Evolutionary conservation across 1,284 basidiomycete species (phyloP).

Genomic region (Apiotrichum montevideense): DNA sequence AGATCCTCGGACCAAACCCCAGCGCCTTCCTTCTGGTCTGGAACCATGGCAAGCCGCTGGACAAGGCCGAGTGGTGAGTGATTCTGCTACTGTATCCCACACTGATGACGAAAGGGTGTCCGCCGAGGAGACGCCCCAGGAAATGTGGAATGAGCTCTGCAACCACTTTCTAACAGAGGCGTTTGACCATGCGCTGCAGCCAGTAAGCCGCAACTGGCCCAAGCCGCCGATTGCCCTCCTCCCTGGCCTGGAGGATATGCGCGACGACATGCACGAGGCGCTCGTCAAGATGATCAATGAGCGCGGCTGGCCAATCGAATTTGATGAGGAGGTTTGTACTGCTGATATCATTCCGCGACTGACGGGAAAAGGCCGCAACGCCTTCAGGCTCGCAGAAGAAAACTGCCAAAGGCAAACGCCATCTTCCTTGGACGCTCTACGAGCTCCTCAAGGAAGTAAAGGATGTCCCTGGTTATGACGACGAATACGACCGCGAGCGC

Average conservation of each 20-base stretch:
- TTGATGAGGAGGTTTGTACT: not conserved
- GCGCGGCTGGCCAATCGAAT: not conserved
- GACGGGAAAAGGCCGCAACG: too few species aligned
- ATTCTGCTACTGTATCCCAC: too few species aligned
- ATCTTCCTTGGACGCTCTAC: not conserved
- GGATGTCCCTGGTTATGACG: too few species aligned
- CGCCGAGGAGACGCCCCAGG: not conserved
- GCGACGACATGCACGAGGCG: not conserved
- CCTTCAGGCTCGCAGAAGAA: too few species aligned
- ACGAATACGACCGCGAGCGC: too few species aligned
- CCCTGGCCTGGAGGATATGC: not conserved
- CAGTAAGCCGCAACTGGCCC: not conserved
- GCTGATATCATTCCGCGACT: too few species aligned
- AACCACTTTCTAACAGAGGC: not conserved
- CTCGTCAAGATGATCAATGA: not conserved
- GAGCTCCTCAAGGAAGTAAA: not conserved
- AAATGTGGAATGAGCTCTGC: not conserved
- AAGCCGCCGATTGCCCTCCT: not conserved
- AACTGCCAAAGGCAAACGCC: too few species aligned
- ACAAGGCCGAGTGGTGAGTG: not conserved
- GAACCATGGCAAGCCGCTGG: not conserved
- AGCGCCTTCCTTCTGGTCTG: not conserved
- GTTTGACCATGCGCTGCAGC: not conserved
- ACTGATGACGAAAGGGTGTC: too few species aligned
- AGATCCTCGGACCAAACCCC: not conserved